Conservation (phyloP, 441 rosid genomes). For the Biscutella auriculata region DNA sequence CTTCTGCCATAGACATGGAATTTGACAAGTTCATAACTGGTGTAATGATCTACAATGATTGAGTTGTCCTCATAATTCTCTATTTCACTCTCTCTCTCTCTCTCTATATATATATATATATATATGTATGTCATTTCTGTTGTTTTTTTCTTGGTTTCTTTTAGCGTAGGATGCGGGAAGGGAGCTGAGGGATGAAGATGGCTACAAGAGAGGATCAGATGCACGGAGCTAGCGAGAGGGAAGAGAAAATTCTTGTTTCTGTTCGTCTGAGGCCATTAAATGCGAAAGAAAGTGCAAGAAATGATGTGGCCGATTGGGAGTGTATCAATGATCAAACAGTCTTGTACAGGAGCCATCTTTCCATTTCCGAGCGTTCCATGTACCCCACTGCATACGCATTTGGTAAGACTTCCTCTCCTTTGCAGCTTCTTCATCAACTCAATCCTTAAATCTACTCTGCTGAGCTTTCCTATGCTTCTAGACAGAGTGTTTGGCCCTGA, state of each 20-base stretch:
- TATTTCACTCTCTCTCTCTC: not conserved
- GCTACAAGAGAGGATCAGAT: constrained; percentile 43
- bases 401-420: constrained; percentile 34
- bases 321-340: constrained; percentile 49
- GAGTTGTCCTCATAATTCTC: not conserved
- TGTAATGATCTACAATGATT: not conserved
- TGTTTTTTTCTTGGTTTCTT: constrained; percentile 4
- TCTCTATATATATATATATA: no score
- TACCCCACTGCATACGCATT: constrained; percentile 61
- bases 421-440: constrained; percentile 1
- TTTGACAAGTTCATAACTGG: not conserved
- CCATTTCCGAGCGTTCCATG: constrained; percentile 54
- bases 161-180: constrained; percentile 13
- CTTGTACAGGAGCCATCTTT: constrained; percentile 46
- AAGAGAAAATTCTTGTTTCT: constrained; percentile 53
- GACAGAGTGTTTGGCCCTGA: constrained; percentile 57
- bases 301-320: constrained; percentile 63
- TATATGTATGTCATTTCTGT: not conserved
- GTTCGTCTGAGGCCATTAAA: constrained; percentile 63
- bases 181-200: constrained; percentile 39
- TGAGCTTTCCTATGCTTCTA: constrained; percentile 23
- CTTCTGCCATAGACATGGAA: not conserved
- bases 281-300: constrained; percentile 43
- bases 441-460: not conserved
- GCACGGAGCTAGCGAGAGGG: constrained; percentile 28